These are phyloP conservation scores for Lentinula novae-zelandiae DNA, from an alignment of 1,284 basidiomycete species.

Conservation along the genomic window DNA sequence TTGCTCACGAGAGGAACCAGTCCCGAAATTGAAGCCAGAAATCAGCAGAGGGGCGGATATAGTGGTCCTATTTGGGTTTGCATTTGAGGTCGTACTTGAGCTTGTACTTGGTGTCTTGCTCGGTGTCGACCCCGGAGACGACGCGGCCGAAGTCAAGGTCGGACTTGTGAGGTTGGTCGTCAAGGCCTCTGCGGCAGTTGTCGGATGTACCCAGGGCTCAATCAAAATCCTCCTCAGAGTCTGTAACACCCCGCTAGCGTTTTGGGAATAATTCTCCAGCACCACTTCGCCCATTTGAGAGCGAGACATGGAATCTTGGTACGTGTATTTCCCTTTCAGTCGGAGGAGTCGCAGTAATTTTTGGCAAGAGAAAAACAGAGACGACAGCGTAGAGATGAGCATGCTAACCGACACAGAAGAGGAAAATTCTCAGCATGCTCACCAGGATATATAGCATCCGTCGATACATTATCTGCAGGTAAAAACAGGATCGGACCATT, in stretches of 20 bases:
- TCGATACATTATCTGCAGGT: constrained; percentile 97
- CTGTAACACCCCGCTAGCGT: not conserved
- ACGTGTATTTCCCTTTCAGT: constrained; percentile 83
- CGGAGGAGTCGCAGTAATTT: too few species aligned
- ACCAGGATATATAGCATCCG: constrained; percentile 95
- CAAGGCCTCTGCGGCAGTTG: not conserved
- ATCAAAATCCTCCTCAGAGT: not conserved
- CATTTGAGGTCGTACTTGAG: not conserved
- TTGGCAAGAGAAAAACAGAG: too few species aligned
- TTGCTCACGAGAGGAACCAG: constrained; percentile 97
- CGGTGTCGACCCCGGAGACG: not conserved
- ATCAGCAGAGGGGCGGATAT: constrained; percentile 53
- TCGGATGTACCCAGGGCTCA: not conserved
- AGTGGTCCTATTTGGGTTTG: not conserved
- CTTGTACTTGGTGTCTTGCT: too few species aligned
- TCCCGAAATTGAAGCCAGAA: constrained; percentile 98
- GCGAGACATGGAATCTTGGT: constrained; percentile 98
- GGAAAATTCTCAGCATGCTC: not conserved
- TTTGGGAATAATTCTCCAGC: constrained; percentile 90
- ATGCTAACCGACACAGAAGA: not conserved
- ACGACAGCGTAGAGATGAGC: too few species aligned
- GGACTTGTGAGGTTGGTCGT: not conserved
- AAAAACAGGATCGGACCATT: constrained; percentile 85
- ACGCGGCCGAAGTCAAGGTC: too few species aligned
- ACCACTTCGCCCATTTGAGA: constrained; percentile 95